These are phyloP conservation scores for Calonectria leucothoes DNA, from an alignment of 2,329 filamentous ascomycete species.

Conservation along the genomic window DNA sequence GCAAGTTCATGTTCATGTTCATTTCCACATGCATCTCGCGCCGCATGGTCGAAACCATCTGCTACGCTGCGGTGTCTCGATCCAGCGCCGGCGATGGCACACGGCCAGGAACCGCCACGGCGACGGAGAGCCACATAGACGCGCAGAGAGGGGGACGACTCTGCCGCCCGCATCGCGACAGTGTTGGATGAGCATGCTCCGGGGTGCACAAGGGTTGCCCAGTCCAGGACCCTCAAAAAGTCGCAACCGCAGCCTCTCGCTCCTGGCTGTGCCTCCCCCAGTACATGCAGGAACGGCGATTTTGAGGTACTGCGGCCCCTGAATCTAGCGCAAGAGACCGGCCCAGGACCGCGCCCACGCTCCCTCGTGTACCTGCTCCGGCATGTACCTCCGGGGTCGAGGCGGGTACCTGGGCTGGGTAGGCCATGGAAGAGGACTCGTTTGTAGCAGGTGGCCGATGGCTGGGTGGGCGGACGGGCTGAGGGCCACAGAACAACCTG, in stretches of 20 bases:
- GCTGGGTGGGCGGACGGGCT: conserved; percentile 6
- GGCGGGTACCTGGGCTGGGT: conserved; percentile 17
- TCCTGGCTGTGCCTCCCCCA: conserved; percentile 15
- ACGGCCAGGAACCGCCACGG: background rate
- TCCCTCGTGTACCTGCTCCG: conserved; percentile 24
- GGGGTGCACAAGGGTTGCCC: background rate
- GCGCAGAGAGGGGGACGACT: background rate
- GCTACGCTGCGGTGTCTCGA: conserved; percentile 1
- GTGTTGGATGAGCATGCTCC: background rate
- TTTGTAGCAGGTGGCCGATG: conserved; percentile 15
- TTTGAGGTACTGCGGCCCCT: conserved; percentile 36
- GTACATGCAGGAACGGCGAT: conserved; percentile 47
- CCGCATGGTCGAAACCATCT: conserved; percentile 2
- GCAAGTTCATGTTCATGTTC: conserved; percentile 10
- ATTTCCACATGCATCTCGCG: conserved; percentile 1
- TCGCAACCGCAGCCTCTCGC: background rate
- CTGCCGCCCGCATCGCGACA: background rate
- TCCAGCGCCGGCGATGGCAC: background rate
- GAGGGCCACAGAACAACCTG: background rate
- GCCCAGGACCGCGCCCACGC: conserved; percentile 25
- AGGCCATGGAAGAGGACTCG: conserved; percentile 4
- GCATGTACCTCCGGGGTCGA: conserved; percentile 8
- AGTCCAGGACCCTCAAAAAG: background rate
- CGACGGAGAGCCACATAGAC: background rate
- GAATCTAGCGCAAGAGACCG: conserved; percentile 26